Conservation (phyloP, 805 yeast species). For the Danielozyma ontarioensis region DNA sequence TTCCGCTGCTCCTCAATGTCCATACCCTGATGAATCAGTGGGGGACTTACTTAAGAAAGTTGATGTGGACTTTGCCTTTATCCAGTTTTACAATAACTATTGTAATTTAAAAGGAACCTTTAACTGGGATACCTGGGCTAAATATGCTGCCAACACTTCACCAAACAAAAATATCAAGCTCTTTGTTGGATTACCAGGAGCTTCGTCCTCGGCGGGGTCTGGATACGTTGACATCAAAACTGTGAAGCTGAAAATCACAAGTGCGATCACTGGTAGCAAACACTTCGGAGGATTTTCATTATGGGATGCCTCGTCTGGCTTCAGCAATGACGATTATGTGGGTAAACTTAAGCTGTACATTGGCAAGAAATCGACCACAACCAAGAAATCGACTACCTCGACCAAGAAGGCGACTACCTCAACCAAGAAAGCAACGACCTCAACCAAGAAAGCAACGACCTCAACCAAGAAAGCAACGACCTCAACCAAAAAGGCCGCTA, state of each 20-base stretch:
- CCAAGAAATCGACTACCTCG: no score
- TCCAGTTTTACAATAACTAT: conserved; percentile 87
- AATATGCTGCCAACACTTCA: conserved; percentile 51
- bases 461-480: no score
- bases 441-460: no score
- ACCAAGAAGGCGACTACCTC: no score
- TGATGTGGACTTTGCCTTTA: conserved; percentile 71
- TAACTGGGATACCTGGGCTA: conserved; percentile 67
- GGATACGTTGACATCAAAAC: conserved; percentile 42
- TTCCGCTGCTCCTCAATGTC: conserved; percentile 93
- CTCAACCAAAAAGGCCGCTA: no score
- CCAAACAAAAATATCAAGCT: conserved; percentile 68
- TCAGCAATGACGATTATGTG: conserved; percentile 6
- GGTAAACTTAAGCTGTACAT: no score
- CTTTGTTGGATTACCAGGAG: conserved; percentile 68
- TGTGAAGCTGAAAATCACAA: conserved; percentile 10
- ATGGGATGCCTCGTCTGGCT: conserved; percentile 34
- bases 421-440: no score
- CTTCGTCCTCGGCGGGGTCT: conserved; percentile 46
- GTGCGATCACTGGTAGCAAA: conserved; percentile 12
- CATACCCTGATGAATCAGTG: conserved; percentile 62
- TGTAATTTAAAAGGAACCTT: conserved; percentile 54
- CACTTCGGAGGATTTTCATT: conserved; percentile 34
- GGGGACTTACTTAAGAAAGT: conserved; percentile 38
- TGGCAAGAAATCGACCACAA: no score